Evolutionary conservation across 148 eudicot species (phyloP).

Genomic region (Amaranthus hypochondriacus): DNA sequence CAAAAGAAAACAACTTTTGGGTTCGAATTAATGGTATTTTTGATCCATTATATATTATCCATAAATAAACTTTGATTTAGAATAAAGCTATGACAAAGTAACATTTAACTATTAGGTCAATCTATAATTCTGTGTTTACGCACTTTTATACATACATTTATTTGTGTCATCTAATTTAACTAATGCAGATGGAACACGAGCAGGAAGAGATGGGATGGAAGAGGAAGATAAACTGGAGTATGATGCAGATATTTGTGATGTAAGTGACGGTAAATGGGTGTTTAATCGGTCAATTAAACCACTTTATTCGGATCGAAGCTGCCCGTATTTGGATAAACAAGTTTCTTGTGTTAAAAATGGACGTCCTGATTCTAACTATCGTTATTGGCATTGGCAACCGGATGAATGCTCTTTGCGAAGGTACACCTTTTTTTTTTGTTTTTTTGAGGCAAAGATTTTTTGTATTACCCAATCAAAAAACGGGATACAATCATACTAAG

Average conservation of each 20-base stretch:
- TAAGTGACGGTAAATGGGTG: constrained; percentile 74
- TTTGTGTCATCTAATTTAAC: not conserved
- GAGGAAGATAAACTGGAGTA: constrained; percentile 55
- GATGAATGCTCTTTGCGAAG: constrained; percentile 80
- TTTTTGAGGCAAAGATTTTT: too few relatives aligned
- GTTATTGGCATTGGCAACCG: constrained; percentile 88
- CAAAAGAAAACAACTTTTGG: too few relatives aligned
- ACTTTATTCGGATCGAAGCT: constrained; percentile 56
- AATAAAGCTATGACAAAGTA: too few relatives aligned
- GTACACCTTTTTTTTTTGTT: constrained; percentile 22
- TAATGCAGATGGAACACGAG: constrained; percentile 11
- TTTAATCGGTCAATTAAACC: constrained; percentile 59
- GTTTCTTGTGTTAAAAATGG: constrained; percentile 76
- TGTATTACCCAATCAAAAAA: too few relatives aligned
- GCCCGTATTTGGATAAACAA: constrained; percentile 79
- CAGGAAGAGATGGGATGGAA: constrained; percentile 12
- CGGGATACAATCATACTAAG: too few relatives aligned
- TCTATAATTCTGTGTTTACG: too few relatives aligned
- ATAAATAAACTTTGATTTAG: too few relatives aligned
- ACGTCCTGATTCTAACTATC: constrained; percentile 60
- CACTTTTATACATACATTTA: not conserved
- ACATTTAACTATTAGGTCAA: too few relatives aligned
- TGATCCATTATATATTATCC: too few relatives aligned
- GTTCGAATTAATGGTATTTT: too few relatives aligned
- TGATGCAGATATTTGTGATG: constrained; percentile 66